Evolutionary conservation across 805 yeast genomes (phyloP).

Genomic region (Grigorovia transvaalensis): DNA sequence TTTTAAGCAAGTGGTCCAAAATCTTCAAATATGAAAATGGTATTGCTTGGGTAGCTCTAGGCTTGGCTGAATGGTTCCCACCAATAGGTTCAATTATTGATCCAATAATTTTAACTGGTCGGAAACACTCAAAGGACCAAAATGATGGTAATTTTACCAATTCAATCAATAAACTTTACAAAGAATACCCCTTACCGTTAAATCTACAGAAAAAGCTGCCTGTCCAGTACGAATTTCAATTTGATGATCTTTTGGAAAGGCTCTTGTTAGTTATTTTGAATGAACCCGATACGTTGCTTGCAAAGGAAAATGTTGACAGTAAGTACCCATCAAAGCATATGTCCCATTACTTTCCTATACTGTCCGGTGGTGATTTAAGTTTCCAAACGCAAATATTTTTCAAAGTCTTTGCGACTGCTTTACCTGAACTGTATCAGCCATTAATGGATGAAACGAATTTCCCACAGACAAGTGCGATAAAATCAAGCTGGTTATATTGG

Average conservation of each 20-base stretch:
- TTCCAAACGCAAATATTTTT: constrained; percentile 36
- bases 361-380: constrained; percentile 27
- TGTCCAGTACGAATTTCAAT: constrained; percentile 33
- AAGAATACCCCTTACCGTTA: constrained; percentile 23
- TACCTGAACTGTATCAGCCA: constrained; percentile 69
- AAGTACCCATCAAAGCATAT: constrained; percentile 6
- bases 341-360: constrained; percentile 23
- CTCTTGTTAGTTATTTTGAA: constrained; percentile 66
- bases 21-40: constrained; percentile 72
- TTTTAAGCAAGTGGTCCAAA: constrained; percentile 69
- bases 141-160: background rate
- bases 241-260: constrained; percentile 65
- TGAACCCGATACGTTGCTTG: constrained; percentile 42
- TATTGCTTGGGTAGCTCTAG: constrained; percentile 78
- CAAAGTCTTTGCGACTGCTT: constrained; percentile 47
- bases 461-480: constrained; percentile 37
- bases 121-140: constrained; percentile 11
- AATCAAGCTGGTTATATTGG: constrained; percentile 87
- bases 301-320: constrained; percentile 7
- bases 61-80: constrained; percentile 83
- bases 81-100: constrained; percentile 39
- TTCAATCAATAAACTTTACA: constrained; percentile 11
- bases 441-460: constrained; percentile 73
- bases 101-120: constrained; percentile 19
- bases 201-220: constrained; percentile 15